Evolutionary conservation across 768 basidiomycete species (phyloP), one percentile per base, ranked within the genome.

Genomic region (Tylopilus vinaceipallidus): DNA sequence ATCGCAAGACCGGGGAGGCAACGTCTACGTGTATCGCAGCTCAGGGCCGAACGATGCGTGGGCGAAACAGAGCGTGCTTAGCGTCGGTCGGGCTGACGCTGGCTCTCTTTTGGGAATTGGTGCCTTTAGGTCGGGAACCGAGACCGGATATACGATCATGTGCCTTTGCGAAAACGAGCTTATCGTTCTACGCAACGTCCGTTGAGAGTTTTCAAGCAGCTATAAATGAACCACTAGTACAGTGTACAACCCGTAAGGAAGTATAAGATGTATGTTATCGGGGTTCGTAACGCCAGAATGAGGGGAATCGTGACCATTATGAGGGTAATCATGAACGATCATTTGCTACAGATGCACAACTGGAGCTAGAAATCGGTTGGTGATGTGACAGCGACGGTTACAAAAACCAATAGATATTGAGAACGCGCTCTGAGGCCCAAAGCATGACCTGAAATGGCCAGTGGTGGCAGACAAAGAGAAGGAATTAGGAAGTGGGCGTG

Each of bases 1-100:
- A 11, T 63, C 76, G 1, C 69, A 73, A 29, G 78, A 80, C 49
- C 79, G 82, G 23, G 84, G 86, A 22, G 88, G 88, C 3, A 95
- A 98, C 58, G 76, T 91, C 20, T 97, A 94, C 65, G 76, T 95
- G 14, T 98, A 95, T 68, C 84, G 84, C 26, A 74, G 78, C 12
- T 71, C 82, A 2, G 60, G 69, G 2, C 54, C 69, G 1, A 75
- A 67, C 16, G 82, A 81, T 41, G 75, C 74, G 42, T 83, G 77
- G 75, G 89, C 88, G 10, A 88, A 84, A 60, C 94, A 97, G 64
- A 78, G 85, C 1, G 83, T 97, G 22, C 70, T 97, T n/a, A 79
- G 80, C 56, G 76, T 93, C 11, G 83, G 81, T 13, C 84, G 83
- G 50, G 84, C 81, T 2, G 71, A 74, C 17, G 79, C 81, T 13